A percentile compares a stretch with the other conserved stretches of the same genome.
Conservation (phyloP, 2,329 filamentous ascomycete species). For the Sordariomycetes sp. region DNA sequence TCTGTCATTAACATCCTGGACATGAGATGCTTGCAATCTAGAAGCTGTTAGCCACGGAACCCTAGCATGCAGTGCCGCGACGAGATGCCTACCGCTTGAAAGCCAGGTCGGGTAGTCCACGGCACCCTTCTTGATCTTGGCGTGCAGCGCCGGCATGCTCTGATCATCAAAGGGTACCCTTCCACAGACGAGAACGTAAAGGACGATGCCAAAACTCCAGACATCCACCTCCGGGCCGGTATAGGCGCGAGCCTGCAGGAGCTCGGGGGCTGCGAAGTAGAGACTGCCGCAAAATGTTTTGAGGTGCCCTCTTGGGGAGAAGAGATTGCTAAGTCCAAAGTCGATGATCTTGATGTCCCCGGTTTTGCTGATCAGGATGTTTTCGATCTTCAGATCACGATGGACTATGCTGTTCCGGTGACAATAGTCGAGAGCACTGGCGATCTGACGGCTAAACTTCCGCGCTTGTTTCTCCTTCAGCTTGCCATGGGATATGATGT, state of each 20-base stretch:
- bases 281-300: slow-evolving; percentile 97
- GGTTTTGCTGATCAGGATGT: slow-evolving; percentile 97
- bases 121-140: slow-evolving; percentile 94
- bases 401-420: slow-evolving; percentile 98
- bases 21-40: slow-evolving; percentile 88
- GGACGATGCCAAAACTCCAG: slow-evolving; percentile 97
- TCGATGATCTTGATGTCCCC: slow-evolving; percentile 99
- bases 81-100: slow-evolving; percentile 56
- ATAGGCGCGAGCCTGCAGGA: slow-evolving; percentile 87
- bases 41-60: slow-evolving; percentile 3
- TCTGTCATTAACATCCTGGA: slow-evolving; percentile 94
- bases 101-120: slow-evolving; percentile 95
- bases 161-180: slow-evolving; percentile 99
- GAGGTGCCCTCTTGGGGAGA: slow-evolving; percentile 69
- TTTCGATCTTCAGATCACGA: slow-evolving; percentile 95
- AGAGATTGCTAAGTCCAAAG: slow-evolving; percentile 93
- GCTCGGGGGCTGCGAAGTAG: slow-evolving; percentile 92
- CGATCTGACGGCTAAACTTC: slow-evolving; percentile 95
- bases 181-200: slow-evolving; percentile 93
- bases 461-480: slow-evolving; percentile 96
- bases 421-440: slow-evolving; percentile 91
- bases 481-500: slow-evolving; percentile 96
- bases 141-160: slow-evolving; percentile 95
- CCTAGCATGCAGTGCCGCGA: not conserved
- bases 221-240: slow-evolving; percentile 94